Conservation (phyloP, 306 rosid genomes). For the Casuarina equisetifolia region DNA sequence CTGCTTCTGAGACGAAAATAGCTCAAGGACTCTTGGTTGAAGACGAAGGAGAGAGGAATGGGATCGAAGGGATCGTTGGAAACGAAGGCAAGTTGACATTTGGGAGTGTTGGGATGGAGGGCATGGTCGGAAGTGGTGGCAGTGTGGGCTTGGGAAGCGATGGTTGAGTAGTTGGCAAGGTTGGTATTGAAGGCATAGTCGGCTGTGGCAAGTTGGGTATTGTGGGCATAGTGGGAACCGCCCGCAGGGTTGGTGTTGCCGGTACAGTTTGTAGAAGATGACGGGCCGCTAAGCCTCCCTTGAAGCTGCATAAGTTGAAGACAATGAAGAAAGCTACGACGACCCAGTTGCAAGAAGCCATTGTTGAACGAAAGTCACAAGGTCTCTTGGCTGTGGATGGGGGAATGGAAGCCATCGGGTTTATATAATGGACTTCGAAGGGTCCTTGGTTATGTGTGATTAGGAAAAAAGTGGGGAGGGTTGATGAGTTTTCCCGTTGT, state of each 20-base stretch:
- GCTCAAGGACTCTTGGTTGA: slow-evolving; percentile 30
- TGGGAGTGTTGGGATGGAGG: slow-evolving; percentile 26
- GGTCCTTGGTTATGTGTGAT: no score
- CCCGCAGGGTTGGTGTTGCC: slow-evolving; percentile 14
- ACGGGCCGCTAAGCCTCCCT: no score
- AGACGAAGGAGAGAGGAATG: slow-evolving; percentile 43
- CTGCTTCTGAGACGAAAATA: background rate
- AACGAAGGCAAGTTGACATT: slow-evolving; percentile 9
- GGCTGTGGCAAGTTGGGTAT: slow-evolving; percentile 18
- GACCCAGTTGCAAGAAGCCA: no score
- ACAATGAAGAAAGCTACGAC: no score
- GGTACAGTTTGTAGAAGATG: background rate
- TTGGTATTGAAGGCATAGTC: slow-evolving; percentile 1
- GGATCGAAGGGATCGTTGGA: slow-evolving; percentile 25
- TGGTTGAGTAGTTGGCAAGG: slow-evolving; percentile 32
- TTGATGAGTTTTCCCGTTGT: no score
- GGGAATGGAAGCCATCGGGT: no score
- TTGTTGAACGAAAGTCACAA: no score
- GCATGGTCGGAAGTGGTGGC: slow-evolving; percentile 28
- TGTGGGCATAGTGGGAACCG: slow-evolving; percentile 27
- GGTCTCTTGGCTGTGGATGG: no score
- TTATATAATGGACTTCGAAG: no score
- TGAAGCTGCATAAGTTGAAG: no score
- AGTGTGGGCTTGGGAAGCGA: slow-evolving; percentile 26
- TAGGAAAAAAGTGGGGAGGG: no score